A percentile compares a stretch with the other conserved stretches of the same genome.
These are phyloP conservation scores for Phytophthora meadii DNA, from an alignment of 352 stramenopile species.

Conservation along the genomic window DNA sequence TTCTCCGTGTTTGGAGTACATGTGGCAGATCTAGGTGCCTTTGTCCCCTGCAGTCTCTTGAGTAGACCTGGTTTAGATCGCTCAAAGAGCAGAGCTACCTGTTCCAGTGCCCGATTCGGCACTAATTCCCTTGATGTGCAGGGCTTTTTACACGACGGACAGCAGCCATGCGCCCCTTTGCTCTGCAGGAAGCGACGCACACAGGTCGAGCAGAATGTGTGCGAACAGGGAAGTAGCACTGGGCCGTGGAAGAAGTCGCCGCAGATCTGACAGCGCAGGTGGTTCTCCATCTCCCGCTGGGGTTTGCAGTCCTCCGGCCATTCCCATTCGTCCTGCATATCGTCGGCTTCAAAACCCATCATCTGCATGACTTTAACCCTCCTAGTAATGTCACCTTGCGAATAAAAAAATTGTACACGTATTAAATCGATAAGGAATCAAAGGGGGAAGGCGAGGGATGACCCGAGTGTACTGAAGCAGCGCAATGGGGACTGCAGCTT, in stretches of 20 bases:
- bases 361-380: conserved; percentile 14
- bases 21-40: conserved; percentile 9
- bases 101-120: conserved; percentile 78
- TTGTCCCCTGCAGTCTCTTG: conserved; percentile 35
- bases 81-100: conserved; percentile 73
- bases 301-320: conserved; percentile 66
- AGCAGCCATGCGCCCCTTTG: conserved; percentile 72
- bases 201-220: conserved; percentile 88
- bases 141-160: conserved; percentile 81
- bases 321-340: conserved; percentile 74
- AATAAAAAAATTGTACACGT: background rate
- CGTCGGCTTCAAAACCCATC: conserved; percentile 23
- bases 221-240: conserved; percentile 78
- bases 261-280: conserved; percentile 85
- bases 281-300: conserved; percentile 75
- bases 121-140: conserved; percentile 67
- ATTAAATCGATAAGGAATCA: background rate
- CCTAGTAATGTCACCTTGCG: background rate
- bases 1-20: conserved; percentile 35
- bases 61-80: conserved; percentile 76
- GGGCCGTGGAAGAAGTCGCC: conserved; percentile 86
- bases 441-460: background rate
- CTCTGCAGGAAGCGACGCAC: conserved; percentile 82
- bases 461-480: background rate
- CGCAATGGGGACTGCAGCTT: background rate